phyloP scores from a whole-genome alignment of 441 rosid species.

The Capsella rubella region DNA sequence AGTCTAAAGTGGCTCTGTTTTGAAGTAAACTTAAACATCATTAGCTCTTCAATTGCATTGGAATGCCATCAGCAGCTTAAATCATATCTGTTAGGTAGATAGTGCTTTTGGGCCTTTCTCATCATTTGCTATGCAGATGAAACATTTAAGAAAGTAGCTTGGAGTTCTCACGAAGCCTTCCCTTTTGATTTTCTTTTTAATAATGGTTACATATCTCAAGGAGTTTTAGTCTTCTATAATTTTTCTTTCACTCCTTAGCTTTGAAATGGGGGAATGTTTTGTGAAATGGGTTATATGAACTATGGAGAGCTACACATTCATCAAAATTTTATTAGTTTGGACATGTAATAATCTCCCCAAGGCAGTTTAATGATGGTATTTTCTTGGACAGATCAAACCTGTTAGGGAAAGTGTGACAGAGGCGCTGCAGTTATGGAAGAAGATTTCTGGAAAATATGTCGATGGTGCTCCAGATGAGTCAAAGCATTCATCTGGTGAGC shows the following conservation, averaged over 20 bases:
- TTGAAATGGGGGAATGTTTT: slow-evolving; percentile 18
- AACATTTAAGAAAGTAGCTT: neutral
- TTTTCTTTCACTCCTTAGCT: neutral
- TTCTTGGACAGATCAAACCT: slow-evolving; percentile 80
- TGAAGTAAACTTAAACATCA: slow-evolving; percentile 22
- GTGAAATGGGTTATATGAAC: slow-evolving; percentile 7
- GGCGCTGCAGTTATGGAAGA: slow-evolving; percentile 94
- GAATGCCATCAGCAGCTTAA: slow-evolving; percentile 19
- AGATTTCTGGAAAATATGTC: slow-evolving; percentile 73
- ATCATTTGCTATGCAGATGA: slow-evolving; percentile 11
- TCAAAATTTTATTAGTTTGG: slow-evolving; percentile 9
- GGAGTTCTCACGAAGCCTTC: neutral
- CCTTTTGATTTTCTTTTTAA: neutral
- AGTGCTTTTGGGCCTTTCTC: slow-evolving; percentile 14
- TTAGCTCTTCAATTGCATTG: slow-evolving; percentile 5
- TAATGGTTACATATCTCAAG: slow-evolving; percentile 16
- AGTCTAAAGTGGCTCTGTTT: slow-evolving; percentile 9
- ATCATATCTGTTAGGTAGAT: slow-evolving; percentile 20
- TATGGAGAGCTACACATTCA: neutral
- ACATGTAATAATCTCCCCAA: slow-evolving; percentile 8
- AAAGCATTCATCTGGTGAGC: slow-evolving; percentile 65
- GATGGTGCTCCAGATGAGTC: slow-evolving; percentile 72
- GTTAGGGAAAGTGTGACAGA: slow-evolving; percentile 95
- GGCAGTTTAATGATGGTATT: slow-evolving; percentile 37
- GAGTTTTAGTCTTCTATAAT: slow-evolving; percentile 7